Base-by-base conservation (phyloP, 768 basidiomycete genomes). In the Nidularia sp. region DNA sequence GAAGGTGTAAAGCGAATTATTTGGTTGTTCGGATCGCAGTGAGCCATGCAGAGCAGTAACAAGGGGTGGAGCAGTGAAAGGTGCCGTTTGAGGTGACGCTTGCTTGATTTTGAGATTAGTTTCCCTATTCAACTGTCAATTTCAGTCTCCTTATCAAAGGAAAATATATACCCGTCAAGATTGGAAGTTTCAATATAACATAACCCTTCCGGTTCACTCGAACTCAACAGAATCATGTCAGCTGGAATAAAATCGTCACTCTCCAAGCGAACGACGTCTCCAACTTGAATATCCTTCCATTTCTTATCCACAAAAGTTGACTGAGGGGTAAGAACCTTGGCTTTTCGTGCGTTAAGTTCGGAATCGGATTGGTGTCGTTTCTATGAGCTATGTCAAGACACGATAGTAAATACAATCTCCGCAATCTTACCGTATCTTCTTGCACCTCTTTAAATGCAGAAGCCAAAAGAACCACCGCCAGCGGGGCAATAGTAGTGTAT, bases 21-120 rank as follows among this genome's bases (percentile, higher is more conserved):
- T 99, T 5, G 97, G 97, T 54, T 98, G 93, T 66, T 99, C 97
- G 6, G 91, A 96, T 43, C 93, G 85, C 22, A 99, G 75, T 10
- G 88, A 84, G 9, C 97, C 97, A 36, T 80, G 83, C 1, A 99
- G 75, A 5, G 81, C 66, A 13, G 79, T 76, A 41, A 93, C 86
- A 7, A 87, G 78, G 5, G 82, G 69, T 0, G 96, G 94, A 2
- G 90, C 82, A 4, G 86, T 93, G 42, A 98, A 77, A 4, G 77
- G 61, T 0, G 89, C 72, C 1, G 94, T 98, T 34, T 91, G 84
- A 1, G 90, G 74, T 2, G 90, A 90, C 0, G 91, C 91, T 70
- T 99, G 94, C 64, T 99, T 99, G 70, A 99, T 98, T 75, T 98
- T 99, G 59, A 99, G 79, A 63, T 98, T 98, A 3, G 97, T 99